Conservation (phyloP, 1,284 basidiomycete species). For the Tranzscheliella williamsii region DNA sequence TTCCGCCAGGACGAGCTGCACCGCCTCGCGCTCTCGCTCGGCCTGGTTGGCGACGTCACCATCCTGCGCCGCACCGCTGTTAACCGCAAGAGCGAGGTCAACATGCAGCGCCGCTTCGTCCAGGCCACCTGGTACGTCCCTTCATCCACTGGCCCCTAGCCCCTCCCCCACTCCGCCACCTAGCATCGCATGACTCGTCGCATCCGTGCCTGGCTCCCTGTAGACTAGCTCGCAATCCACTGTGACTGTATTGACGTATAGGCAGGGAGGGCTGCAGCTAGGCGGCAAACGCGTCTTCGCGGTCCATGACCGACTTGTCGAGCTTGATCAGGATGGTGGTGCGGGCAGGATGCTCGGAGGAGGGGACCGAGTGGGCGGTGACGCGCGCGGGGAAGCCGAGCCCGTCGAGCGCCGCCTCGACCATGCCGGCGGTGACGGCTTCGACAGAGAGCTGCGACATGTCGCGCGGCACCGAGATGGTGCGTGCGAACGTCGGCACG, state of each 20-base stretch:
- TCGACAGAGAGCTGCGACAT: constrained; percentile 92
- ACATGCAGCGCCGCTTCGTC: constrained; percentile 49
- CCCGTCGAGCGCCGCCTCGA: constrained; percentile 94
- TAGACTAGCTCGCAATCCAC: too few species aligned
- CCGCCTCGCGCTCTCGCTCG: constrained; percentile 9
- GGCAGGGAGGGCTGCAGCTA: too few species aligned
- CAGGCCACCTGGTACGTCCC: constrained; percentile 48
- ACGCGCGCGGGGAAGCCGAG: constrained; percentile 93
- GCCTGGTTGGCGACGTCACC: constrained; percentile 41
- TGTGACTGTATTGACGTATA: too few species aligned
- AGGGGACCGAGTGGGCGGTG: constrained; percentile 91
- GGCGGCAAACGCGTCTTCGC: constrained; percentile 47
- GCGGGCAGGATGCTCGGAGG: constrained; percentile 72
- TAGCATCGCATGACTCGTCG: too few species aligned
- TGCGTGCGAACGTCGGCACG: constrained; percentile 83
- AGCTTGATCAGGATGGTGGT: constrained; percentile 60
- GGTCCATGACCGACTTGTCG: constrained; percentile 51
- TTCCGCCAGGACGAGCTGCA: constrained; percentile 53
- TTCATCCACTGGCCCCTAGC: too few species aligned
- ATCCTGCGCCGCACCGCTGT: constrained; percentile 12
- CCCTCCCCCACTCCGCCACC: too few species aligned
- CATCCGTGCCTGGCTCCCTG: too few species aligned
- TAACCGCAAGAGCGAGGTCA: constrained; percentile 22
- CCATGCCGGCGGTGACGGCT: constrained; percentile 92
- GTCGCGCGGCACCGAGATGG: constrained; percentile 90